phyloP scores from a whole-genome alignment of 805 yeast species.

The Pichia gijzeniarum region DNA sequence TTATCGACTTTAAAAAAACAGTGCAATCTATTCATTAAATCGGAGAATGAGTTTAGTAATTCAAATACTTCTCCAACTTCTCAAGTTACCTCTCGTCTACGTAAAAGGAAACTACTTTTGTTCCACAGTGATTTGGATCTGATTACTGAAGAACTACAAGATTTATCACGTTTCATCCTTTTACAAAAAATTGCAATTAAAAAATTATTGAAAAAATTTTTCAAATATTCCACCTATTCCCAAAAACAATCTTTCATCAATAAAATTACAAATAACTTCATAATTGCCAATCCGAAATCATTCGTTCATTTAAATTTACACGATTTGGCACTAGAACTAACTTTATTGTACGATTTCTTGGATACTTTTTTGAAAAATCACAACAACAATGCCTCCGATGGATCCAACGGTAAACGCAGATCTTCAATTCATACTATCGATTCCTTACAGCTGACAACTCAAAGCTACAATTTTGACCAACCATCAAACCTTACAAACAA shows the following conservation, averaged over 20 bases:
- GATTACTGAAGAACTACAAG: conserved; percentile 49
- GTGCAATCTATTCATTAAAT: conserved; percentile 23
- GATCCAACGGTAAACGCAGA: conserved; percentile 1
- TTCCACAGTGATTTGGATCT: conserved; percentile 34
- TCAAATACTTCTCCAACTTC: conserved; percentile 1
- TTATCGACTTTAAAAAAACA: conserved; percentile 24
- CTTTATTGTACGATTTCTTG: conserved; percentile 46
- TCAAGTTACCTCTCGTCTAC: conserved; percentile 16
- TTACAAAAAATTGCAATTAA: conserved; percentile 69
- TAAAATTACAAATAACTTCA: conserved; percentile 25
- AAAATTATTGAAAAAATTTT: conserved; percentile 66
- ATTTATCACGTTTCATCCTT: conserved; percentile 61
- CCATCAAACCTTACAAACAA: background rate
- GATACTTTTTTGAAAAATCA: conserved; percentile 18
- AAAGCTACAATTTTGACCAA: conserved; percentile 1
- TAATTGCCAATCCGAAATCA: conserved; percentile 39
- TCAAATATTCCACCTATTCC: conserved; percentile 36
- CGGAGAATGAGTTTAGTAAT: conserved; percentile 9
- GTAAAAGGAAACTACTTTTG: conserved; percentile 19
- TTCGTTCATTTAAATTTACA: conserved; percentile 58
- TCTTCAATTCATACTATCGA: conserved; percentile 20
- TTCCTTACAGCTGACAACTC: conserved; percentile 17
- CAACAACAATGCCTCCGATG: background rate
- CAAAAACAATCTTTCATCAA: conserved; percentile 30
- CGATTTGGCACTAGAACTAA: conserved; percentile 53